phyloP scores from a whole-genome alignment of 441 rosid species.

The Bocquillonia castaneifolia region DNA sequence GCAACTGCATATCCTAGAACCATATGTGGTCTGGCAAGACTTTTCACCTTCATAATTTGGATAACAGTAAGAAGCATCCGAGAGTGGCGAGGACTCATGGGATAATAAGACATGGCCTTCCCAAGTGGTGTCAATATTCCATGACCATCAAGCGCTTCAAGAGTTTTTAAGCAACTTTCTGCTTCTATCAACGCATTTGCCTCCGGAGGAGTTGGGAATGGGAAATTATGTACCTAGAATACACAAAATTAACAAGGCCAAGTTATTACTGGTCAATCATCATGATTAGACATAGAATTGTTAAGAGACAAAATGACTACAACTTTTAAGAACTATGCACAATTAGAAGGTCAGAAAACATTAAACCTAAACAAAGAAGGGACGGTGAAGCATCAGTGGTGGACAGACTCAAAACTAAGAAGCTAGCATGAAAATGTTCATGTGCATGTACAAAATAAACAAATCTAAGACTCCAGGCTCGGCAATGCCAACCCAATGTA shows the following conservation, averaged over 20 bases:
- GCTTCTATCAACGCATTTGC: conserved; percentile 58
- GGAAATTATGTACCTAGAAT: conserved; percentile 70
- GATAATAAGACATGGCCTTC: conserved; percentile 77
- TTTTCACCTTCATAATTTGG: conserved; percentile 41
- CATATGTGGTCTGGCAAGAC: conserved; percentile 51
- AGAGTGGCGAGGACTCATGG: conserved; percentile 90
- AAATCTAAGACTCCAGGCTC: neutral
- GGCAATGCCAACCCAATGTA: neutral
- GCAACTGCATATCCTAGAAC: conserved; percentile 60
- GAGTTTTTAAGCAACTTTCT: conserved; percentile 57
- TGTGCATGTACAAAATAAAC: neutral
- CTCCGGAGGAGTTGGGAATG: conserved; percentile 83
- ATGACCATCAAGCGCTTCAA: conserved; percentile 62
- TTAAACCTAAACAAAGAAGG: neutral
- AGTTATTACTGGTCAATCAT: neutral
- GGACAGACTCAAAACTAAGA: neutral
- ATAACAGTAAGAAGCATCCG: conserved; percentile 82
- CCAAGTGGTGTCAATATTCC: conserved; percentile 71
- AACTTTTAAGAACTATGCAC: neutral
- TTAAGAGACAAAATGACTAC: neutral
- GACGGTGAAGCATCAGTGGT: neutral
- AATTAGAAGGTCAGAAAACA: neutral
- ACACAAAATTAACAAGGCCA: neutral
- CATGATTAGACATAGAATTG: neutral
- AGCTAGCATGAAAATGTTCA: neutral